Evolutionary conservation across 768 basidiomycete genomes (phyloP), one percentile per base, ranked within the genome.

Genomic region (Austroboletus festivus): DNA sequence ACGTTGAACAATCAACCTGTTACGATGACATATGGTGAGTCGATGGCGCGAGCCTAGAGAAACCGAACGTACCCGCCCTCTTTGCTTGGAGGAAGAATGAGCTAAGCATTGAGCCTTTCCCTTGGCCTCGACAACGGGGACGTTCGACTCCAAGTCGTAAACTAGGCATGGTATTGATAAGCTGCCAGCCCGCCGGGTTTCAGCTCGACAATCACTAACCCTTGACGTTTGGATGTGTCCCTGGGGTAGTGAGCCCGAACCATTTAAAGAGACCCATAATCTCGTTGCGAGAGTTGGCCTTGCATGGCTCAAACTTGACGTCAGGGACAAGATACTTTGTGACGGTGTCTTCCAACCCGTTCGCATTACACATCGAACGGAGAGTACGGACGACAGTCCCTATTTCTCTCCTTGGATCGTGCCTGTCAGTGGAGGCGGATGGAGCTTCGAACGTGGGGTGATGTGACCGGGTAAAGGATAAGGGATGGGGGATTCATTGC

Each of bases 191-290:
- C 35, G n/a, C 30, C 39, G 2, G 2, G 18, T 1, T 26, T 16
- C 7, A 23, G 3, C 16, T 5, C 21, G 42, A 41, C 24, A 69
- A 76, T 66, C 46, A 78, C 80, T 71, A 47, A 80, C 69, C 45
- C 60, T 71, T 8, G 67, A 60, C 3, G 81, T 68, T 2, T 68
- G 51, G 30, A 77, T 54, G 62, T 19, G 77, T 70, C 20, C 61
- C 54, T 0, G 83, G 84, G 12, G 80, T 83, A 59, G 83, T 62
- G 28, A 85, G 69, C 42, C 83, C 78, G 60, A 82, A 82, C 81
- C 82, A 85, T 76, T 83, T 80, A 60, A 79, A 83, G 26, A 59
- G 35, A 72, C 80, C 57, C 3, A 85, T 68, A 22, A 86, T 68
- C 19, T 68, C 64, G 16, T 80, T 75, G 44, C 83, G 72, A 15